Evolutionary conservation across 257 asterid genomes (phyloP), one percentile per base, ranked within the genome.

Genomic region (Jacaranda mimosifolia): DNA sequence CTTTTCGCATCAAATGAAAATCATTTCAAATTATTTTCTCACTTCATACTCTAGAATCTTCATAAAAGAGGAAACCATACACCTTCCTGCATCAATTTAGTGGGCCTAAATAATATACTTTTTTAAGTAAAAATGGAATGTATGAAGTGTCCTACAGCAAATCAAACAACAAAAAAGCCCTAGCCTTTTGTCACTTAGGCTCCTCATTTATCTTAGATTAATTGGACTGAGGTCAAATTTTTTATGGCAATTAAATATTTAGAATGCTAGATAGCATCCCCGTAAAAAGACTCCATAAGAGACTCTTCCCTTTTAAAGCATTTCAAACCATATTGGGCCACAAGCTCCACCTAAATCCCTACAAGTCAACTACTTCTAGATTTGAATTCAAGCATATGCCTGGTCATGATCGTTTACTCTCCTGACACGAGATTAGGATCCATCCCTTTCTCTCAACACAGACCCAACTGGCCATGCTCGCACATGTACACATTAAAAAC

Each of bases 191-290:
- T 17, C 63, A 38, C 38, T 52, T 10, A 43, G 49, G 81, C 63
- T 46, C 70, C 63, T 62, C 60, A n/a, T n/a, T 62, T 57, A 14
- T 58, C 15, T 74, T 32, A 5, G 3, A 63, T 13, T 45, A 52
- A 75, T 7, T 75, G 39, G 45, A 63, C 65, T 53, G 19, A 52
- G 57, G 46, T 57, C 66, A 63, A 35, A 36, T 7, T 36, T 57
- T 21, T 19, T 14, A 72, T n/a, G 58, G 7, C 13, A 63, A 51
- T 63, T 6, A 56, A 10, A 63, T 56, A 21, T 15, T 18, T 14
- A 46, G 59, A 57, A 42, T 53, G 18, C 45, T 48, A 63, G 9
- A 49, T 17, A 7, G 36, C 9, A 18, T 14, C 21, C 49, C 5
- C 19, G 35, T 9, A 36, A n/a, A 62, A 21, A 0, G 43, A 3